Evolutionary conservation across 2,329 filamentous ascomycete species (phyloP), one percentile per base, ranked within the genome.

Genomic region (Scedosporium boydii): DNA sequence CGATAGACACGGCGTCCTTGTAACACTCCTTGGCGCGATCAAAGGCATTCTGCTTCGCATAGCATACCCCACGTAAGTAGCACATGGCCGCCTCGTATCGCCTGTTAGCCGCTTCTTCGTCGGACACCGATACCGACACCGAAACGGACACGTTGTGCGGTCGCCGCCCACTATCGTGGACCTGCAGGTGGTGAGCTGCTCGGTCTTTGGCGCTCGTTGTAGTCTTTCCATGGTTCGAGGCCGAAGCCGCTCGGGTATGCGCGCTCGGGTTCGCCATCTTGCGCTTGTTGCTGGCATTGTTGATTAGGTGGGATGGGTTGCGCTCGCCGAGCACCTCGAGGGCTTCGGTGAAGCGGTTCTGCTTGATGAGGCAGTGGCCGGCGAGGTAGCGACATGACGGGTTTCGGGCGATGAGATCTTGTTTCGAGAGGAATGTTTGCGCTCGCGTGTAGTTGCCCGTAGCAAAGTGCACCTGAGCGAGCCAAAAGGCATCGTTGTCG

Each of bases 21-120:
- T 98, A 99, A 77, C 95, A 98, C 70, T 98, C 93, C 74, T 97
- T 97, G 60, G 95, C 95, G 41, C 92, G 87, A 73, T 99, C 95
- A 69, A 98, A 98, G 27, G 93, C 90, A 74, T 98, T 99, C 73
- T 96, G 91, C 75, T 96, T 96, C 6, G 95, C 93, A 72, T 92
- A 97, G 79, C 96, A 98, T 59, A 96, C 83, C 4, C 95, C 95
- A 26, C 95, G 83, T 60, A 99, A 78, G 73, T 96, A 96, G 77
- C 95, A 99, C 93, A 99, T 99, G 70, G 89, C 91, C 0, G 95
- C 95, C 76, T 99, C 93, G 69, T 95, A 96, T 64, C 91, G 88
- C 63, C 96, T 80, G 71, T 89, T 91, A 51, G 83, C 84, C 7
- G 83, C 80, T 66, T 93, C 88, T 67, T 93, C 90, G 61, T 85